phyloP scores from a whole-genome alignment of 2,329 filamentous ascomycete genomes.

The Neoscytalidium dimidiatum region DNA sequence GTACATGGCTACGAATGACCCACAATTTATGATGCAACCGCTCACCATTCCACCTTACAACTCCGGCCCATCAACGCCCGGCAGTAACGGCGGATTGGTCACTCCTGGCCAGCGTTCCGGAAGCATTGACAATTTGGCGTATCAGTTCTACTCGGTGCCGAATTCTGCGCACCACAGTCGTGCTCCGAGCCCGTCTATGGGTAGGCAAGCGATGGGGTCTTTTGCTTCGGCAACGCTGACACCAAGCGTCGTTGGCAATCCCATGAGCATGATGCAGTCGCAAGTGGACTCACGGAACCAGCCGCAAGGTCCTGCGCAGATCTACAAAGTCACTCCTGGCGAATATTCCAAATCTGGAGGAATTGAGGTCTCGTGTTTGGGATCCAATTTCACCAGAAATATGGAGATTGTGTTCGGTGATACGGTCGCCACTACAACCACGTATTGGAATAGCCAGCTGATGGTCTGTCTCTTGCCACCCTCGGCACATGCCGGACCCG shows the following conservation, averaged over 20 bases:
- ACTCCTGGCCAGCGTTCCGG: slow-evolving; percentile 60
- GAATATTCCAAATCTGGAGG: slow-evolving; percentile 82
- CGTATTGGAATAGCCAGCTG: slow-evolving; percentile 79
- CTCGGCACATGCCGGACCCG: slow-evolving; percentile 65
- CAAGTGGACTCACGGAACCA: slow-evolving; percentile 9
- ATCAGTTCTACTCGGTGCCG: slow-evolving; percentile 68
- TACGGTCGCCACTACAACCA: slow-evolving; percentile 68
- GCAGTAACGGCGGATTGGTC: slow-evolving; percentile 56
- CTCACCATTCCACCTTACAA: slow-evolving; percentile 46
- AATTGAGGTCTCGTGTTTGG: slow-evolving; percentile 83
- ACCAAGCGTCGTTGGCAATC: not conserved
- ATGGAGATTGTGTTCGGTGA: slow-evolving; percentile 86
- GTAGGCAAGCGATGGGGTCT: slow-evolving; percentile 26
- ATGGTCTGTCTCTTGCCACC: slow-evolving; percentile 78
- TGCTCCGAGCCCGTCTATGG: slow-evolving; percentile 66
- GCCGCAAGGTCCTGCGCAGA: slow-evolving; percentile 40
- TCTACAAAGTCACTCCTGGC: slow-evolving; percentile 80
- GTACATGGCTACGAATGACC: slow-evolving; percentile 18
- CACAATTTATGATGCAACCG: slow-evolving; percentile 16
- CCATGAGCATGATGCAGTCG: slow-evolving; percentile 4
- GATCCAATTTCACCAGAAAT: slow-evolving; percentile 75
- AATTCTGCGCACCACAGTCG: slow-evolving; percentile 74
- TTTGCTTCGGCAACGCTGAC: not conserved
- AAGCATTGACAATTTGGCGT: slow-evolving; percentile 65
- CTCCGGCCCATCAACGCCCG: slow-evolving; percentile 67